Base-by-base conservation (phyloP, 768 basidiomycete genomes). In the Stropharia rugosoannulata region DNA sequence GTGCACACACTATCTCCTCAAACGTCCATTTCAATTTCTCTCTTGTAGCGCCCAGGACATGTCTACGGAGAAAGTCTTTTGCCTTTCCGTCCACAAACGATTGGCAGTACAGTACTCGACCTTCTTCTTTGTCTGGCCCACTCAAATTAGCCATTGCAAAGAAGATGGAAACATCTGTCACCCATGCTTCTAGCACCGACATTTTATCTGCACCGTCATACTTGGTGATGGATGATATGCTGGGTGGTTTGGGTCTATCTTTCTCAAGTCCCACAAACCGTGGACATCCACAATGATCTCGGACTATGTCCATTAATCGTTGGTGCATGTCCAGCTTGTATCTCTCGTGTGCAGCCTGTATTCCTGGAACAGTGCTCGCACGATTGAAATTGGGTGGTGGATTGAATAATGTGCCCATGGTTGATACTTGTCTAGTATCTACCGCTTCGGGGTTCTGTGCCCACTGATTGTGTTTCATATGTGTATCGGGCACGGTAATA, bases 21-120 rank as follows among this genome's bases (percentile, higher is more conserved):
- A 52, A 52, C 10, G 51, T 52, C 51, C 51, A 52, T 4, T 52
- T 8, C 0, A 41, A 6, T 29, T 52, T 52, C 15, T 52, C 16
- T 13, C 51, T 12, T 9, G 41, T 52, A 4, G 35, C 6, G 0
- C 51, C 51, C n/a, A 52, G 43, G 1, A 52, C 39, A 29, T 52
- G 51, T 11, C 29, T 15, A 7, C 40, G 13, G 1, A 51, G 4
- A 11, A 51, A 51, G 13, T 18, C 22, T 15, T 51, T 18, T 27
- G 51, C 51, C 11, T 42, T 51, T 1, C 41, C 51, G 2, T 51
- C 51, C 7, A 51, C 25, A 1, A 51, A 25, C 7, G 43, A 6
- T 12, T 42, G 13, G 27, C 40, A 18, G n/a, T 27, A 52, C 13
- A 19, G 32, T 1, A 51, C 51, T 3, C 51, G 16, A 1, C 39